Evolutionary conservation across 2,329 filamentous ascomycete genomes (phyloP), one percentile per base, ranked within the genome.

Genomic region (Cytospora chrysosperma): DNA sequence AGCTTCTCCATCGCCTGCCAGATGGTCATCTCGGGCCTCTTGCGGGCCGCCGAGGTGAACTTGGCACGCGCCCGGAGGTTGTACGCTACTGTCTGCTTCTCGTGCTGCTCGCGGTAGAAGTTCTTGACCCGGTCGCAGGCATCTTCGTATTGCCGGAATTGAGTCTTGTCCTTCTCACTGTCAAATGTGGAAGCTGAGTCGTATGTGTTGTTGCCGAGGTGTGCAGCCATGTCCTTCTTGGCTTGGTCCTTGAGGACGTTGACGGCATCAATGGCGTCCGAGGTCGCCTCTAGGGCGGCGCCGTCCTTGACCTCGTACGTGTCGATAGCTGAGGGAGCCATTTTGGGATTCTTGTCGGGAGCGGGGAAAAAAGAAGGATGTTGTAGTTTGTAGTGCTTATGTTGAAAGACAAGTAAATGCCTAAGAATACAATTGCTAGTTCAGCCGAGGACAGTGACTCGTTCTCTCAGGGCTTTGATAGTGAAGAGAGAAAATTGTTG

Each of bases 1-100:
- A 96, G 88, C 77, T 92, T 93, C 84, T 96, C 91, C 78, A 96
- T 95, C 24, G 93, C 93, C 75, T 96, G 82, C 93, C 92, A 96
- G 74, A 96, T 83, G 67, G 88, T 89, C 90, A 96, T 92, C 75
- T 90, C 83, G 19, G 89, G 86, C 60, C 82, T 78, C 49, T 71
- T 72, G 21, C 90, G 86, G 1, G 84, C 84, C 66, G 87, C 85
- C 68, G 82, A 82, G 75, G 87, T 79, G 79, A 92, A 91, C 61
- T 83, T 79, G 69, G 89, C 87, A 61, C 93, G 90, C 17, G 90
- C 91, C 67, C 88, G 86, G 51, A 96, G 82, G 80, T 96, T 96
- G 83, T 93, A 96, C 12, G 90, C 87, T 0, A 92, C 86, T 55
- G 89, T 93, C 76, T 93, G 90, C 80, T 87, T 87, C 72, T 81